Conservation (phyloP, 208 protist genomes). For the Leishmania aethiopica region DNA sequence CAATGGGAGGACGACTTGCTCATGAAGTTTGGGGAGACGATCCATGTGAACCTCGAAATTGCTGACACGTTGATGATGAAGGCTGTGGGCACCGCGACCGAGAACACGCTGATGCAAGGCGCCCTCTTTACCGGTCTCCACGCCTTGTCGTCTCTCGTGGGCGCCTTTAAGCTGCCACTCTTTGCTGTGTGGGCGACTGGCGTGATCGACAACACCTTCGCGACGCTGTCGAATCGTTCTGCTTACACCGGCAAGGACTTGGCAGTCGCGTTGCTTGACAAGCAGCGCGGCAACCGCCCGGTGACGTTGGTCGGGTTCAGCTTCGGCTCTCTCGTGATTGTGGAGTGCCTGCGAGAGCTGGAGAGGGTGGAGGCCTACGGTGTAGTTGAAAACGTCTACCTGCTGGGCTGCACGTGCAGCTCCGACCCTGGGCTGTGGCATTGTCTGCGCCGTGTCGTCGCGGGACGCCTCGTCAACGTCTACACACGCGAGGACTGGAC, state of each 20-base stretch:
- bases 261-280: constrained; percentile 66
- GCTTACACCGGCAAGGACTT: constrained; percentile 79
- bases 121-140: constrained; percentile 69
- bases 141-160: constrained; percentile 69
- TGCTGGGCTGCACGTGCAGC: constrained; percentile 72
- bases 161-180: constrained; percentile 69
- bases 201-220: constrained; percentile 89
- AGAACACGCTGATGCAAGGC: constrained; percentile 51
- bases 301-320: constrained; percentile 89
- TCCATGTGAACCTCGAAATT: constrained; percentile 56
- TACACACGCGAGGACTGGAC: constrained; percentile 87
- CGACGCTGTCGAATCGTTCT: constrained; percentile 71
- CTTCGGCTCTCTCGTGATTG: constrained; percentile 84
- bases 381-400: constrained; percentile 87
- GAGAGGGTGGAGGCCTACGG: constrained; percentile 50
- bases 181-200: constrained; percentile 79
- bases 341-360: constrained; percentile 79
- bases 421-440: constrained; percentile 62
- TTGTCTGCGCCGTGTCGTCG: constrained; percentile 66
- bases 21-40: constrained; percentile 64
- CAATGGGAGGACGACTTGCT: constrained; percentile 85
- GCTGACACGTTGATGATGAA: constrained; percentile 43
- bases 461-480: constrained; percentile 87
- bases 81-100: constrained; percentile 42
- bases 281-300: constrained; percentile 69